Percentiles rank a stretch among this genome's conserved stretches.
These are phyloP conservation scores for Boletus edulis DNA, from an alignment of 768 basidiomycete genomes.

Conservation along the genomic window DNA sequence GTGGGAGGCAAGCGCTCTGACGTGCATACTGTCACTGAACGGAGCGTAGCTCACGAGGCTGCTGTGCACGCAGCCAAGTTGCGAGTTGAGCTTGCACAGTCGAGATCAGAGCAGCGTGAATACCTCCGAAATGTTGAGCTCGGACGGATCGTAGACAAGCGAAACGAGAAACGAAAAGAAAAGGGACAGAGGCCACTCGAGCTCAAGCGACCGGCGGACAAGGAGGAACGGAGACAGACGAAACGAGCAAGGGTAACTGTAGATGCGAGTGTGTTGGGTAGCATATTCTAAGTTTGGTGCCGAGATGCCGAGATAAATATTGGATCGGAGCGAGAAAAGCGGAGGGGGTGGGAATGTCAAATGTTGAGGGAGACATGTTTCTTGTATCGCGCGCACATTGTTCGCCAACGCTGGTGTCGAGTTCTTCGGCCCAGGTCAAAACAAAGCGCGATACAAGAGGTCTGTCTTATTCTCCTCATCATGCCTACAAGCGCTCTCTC, in stretches of 20 bases:
- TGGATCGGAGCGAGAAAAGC: conserved; percentile 22
- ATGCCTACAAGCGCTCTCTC: conserved; percentile 74
- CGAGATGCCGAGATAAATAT: conserved; percentile 13
- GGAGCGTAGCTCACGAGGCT: conserved; percentile 78
- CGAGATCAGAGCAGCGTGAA: conserved; percentile 83
- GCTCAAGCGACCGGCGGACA: conserved; percentile 15
- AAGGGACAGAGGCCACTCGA: conserved; percentile 49
- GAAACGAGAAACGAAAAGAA: conserved; percentile 63
- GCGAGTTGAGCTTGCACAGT: conserved; percentile 89
- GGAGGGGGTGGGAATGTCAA: conserved; percentile 13
- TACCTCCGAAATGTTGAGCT: conserved; percentile 95
- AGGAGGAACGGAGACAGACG: conserved; percentile 10
- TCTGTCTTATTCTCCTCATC: conserved; percentile 76
- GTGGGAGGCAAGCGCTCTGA: conserved; percentile 49
- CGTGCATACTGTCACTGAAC: conserved; percentile 7
- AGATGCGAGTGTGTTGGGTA: conserved; percentile 40
- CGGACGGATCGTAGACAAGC: conserved; percentile 80
- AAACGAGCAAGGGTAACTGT: conserved; percentile 12
- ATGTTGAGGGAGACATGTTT: conserved; percentile 8
- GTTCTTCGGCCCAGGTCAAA: conserved; percentile 29
- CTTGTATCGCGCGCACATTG: conserved; percentile 64
- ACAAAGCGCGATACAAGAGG: conserved; percentile 63
- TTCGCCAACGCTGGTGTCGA: conserved; percentile 38
- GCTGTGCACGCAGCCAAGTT: conserved; percentile 84
- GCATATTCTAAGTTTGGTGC: conserved; percentile 44